Base-by-base conservation (phyloP, 495 filamentous ascomycete species). In the Aspergillus biplanus region DNA sequence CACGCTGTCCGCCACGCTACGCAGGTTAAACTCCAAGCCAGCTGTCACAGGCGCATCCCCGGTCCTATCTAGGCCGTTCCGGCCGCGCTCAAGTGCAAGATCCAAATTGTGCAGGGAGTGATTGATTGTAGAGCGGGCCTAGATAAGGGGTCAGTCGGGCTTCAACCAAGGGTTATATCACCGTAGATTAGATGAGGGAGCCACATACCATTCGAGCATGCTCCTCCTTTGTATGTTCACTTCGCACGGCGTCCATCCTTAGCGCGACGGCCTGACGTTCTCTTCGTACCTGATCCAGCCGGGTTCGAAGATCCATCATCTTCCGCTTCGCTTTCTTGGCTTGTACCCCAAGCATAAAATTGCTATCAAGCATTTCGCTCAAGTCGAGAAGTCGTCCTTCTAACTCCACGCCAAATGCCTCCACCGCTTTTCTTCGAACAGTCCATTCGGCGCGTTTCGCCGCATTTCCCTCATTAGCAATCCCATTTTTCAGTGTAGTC, bases 321-420 rank as follows among this genome's bases (percentile, higher is more conserved):
- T 88, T 83, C 63, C 86, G 87, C 70, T 89, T 87, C 33, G 85
- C 79, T 46, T 84, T 82, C 58, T 83, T 85, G 62, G 90, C 75
- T 48, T 89, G 82, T 59, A 85, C 83, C 27, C 82, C 81, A 33
- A 92, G 80, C 32, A 84, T 79, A 58, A 89, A 85, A 48, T 86
- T 83, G 59, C 85, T 87, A 61, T 92, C 89, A 0, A 91, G 81
- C 50, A 85, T 69, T 61, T 77, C 74, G 55, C 77, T 79, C 48
- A 76, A 56, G 27, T 75, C 86, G 61, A 90, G 74, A 35, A 91
- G 73, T 18, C 86, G 78, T n/a, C 81, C 82, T 47, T 88, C 82
- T 58, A 92, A 71, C 65, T 91, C 89, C n/a, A 81, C 76, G 52
- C 83, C 83, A 66, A 89, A 92, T n/a, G 83, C 82, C 55, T 91